These are phyloP conservation scores for Paracoccidioides lutzii DNA, from an alignment of 2,329 filamentous ascomycete species.

Conservation along the genomic window DNA sequence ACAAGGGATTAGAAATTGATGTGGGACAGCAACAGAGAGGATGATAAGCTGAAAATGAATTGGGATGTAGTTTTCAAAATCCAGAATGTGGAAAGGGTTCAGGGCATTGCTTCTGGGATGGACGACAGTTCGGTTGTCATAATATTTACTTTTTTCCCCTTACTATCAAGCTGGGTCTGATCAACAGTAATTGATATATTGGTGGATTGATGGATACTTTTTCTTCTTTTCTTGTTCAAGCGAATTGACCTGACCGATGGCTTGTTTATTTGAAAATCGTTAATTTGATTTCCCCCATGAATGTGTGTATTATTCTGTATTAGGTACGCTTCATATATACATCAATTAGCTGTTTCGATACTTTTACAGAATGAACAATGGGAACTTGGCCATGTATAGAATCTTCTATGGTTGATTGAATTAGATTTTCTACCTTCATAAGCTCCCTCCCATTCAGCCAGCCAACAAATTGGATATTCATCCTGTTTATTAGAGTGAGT, in stretches of 20 bases:
- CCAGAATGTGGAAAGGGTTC: background rate
- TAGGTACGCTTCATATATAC: background rate
- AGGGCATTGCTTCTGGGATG: background rate
- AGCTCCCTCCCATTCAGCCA: background rate
- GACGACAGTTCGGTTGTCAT: background rate
- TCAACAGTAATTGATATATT: background rate
- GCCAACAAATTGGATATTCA: too few species aligned
- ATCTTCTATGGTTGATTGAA: too few species aligned
- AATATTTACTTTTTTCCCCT: background rate
- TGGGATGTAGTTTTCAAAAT: background rate
- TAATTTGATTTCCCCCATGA: too few species aligned
- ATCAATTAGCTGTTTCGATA: too few species aligned
- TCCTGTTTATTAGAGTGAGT: background rate
- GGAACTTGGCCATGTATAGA: too few species aligned
- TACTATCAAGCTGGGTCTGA: background rate
- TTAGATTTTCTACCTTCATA: too few species aligned
- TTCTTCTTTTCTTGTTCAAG: constrained; percentile 3
- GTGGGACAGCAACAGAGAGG: background rate
- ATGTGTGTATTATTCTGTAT: background rate
- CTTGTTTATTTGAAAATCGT: too few species aligned
- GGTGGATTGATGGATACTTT: background rate
- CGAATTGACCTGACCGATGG: background rate
- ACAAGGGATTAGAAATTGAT: constrained; percentile 19
- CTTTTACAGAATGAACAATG: too few species aligned
- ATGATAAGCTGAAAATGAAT: background rate